Evolutionary conservation across 768 basidiomycete genomes (phyloP), one percentile per base, ranked within the genome.

Genomic region (Calvatia gigantea): DNA sequence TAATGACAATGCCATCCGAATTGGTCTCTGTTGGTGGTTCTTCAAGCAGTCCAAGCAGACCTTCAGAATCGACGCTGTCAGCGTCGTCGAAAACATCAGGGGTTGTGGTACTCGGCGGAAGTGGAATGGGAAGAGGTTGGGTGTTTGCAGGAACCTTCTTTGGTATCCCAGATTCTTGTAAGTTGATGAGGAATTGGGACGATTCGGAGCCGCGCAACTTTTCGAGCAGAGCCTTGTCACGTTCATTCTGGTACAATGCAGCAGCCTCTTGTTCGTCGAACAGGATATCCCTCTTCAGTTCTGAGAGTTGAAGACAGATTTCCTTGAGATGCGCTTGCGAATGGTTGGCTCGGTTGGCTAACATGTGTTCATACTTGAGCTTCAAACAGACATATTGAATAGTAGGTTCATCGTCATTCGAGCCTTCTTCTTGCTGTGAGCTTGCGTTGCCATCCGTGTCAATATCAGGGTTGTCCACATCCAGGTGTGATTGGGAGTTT

Each of bases 1-100:
- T 68, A 44, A 88, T 71, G 4, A 77, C 78, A 7, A 71, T 75
- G 12, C 87, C 89, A 50, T 75, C 67, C 8, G 74, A 67, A 17
- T 80, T 83, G n/a, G 77, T 75, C 59, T 82, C 82, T n/a, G 74
- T 79, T 5, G 85, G 81, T 63, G 82, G 73, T 49, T 78, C 77
- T 21, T 94, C 89, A 42, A 96, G 75, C 47, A 94, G 73, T 37
- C 82, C 86, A 54, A 94, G 79, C 29, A 97, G 71, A 14, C 93
- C 85, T 5, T 78, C 85, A 11, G 67, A 68, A 39, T 71, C 77
- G 29, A 78, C 79, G n/a, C 76, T 74, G 25, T 73, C 79, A 15
- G 76, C 76, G 27, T 73, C 74, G 17, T 78, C 78, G 28, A 87
- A 85, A 1, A 84, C 59, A 61, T 87, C 81, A 12, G 63, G 56